These are phyloP conservation scores for Pelargonium australe DNA, from an alignment of 441 rosid species.

Conservation along the genomic window DNA sequence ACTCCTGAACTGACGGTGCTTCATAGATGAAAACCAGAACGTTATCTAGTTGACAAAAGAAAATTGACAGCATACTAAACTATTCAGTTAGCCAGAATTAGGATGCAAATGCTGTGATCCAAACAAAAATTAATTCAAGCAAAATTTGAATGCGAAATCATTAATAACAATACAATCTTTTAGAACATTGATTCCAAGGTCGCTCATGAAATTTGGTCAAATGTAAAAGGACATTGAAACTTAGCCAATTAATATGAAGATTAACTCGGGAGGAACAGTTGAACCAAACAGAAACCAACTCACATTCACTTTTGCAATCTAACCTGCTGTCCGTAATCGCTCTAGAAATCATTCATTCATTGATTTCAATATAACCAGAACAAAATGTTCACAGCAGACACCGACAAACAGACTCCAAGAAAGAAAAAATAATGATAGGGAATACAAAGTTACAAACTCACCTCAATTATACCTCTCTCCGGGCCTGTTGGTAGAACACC, in stretches of 20 bases:
- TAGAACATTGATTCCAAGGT: neutral
- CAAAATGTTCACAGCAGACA: neutral
- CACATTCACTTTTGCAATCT: neutral
- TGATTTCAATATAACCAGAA: neutral
- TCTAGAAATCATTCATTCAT: neutral
- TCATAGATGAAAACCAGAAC: too few relatives aligned
- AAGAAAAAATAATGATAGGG: neutral
- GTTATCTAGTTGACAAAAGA: neutral
- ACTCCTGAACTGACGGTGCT: too few relatives aligned
- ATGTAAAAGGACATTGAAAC: neutral
- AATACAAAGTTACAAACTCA: slow-evolving; percentile 24
- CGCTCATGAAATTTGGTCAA: neutral
- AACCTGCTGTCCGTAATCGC: neutral
- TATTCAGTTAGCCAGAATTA: neutral
- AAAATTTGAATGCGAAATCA: too few relatives aligned
- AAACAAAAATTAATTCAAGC: too few relatives aligned
- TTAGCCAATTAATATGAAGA: neutral
- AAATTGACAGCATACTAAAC: neutral
- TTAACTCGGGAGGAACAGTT: neutral
- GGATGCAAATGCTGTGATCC: neutral
- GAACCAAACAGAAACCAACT: neutral
- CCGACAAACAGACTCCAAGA: neutral
- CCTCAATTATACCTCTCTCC: slow-evolving; percentile 95
- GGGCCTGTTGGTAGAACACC: slow-evolving; percentile 99
- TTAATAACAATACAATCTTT: neutral